Conservation (phyloP, 495 filamentous ascomycete genomes). For the Neurospora tetrasperma region DNA sequence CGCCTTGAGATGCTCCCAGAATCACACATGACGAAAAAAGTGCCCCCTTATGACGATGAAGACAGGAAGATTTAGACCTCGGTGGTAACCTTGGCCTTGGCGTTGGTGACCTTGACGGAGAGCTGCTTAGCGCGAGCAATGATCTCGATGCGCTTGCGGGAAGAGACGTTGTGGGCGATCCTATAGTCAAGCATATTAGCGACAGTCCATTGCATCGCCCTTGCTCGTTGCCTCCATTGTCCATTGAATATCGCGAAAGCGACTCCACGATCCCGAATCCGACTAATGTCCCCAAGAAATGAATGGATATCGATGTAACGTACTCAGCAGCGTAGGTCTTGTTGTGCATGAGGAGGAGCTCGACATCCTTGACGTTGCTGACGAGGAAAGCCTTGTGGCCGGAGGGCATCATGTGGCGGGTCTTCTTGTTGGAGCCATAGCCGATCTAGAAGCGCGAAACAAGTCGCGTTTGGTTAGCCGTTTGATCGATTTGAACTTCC, state of each 20-base stretch:
- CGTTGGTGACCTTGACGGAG: constrained; percentile 97
- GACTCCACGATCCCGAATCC: background rate
- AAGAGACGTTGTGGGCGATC: constrained; percentile 94
- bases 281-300: background rate
- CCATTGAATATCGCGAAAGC: background rate
- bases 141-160: constrained; percentile 96
- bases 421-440: constrained; percentile 97
- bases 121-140: constrained; percentile 91
- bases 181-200: constrained; percentile 34
- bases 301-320: constrained; percentile 23
- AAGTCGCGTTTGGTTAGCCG: constrained; percentile 9
- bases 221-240: background rate
- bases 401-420: constrained; percentile 94
- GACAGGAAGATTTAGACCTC: constrained; percentile 59
- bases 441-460: constrained; percentile 58
- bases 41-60: constrained; percentile 13
- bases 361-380: constrained; percentile 87
- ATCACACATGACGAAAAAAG: constrained; percentile 17
- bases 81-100: constrained; percentile 94
- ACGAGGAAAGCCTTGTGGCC: constrained; percentile 99
- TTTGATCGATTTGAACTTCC: background rate
- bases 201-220: background rate
- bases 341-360: constrained; percentile 99
- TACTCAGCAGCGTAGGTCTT: constrained; percentile 97
- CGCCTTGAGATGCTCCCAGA: constrained; percentile 25